Evolutionary conservation across 495 filamentous ascomycete genomes (phyloP).

Genomic region (Penicillium dipodomyicola): DNA sequence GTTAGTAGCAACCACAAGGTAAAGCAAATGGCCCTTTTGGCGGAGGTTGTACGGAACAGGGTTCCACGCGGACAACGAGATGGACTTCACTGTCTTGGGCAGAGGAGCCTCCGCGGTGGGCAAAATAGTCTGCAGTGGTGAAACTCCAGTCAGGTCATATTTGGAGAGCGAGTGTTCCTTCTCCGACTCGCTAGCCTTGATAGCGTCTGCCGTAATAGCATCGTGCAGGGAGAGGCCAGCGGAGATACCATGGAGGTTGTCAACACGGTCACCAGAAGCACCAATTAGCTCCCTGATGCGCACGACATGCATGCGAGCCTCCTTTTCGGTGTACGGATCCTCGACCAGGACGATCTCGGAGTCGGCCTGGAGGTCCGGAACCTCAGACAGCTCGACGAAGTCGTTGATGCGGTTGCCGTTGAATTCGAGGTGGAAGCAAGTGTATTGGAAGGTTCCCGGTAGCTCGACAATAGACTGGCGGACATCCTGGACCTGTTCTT

Average conservation of each 20-base stretch:
- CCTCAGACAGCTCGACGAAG: constrained; percentile 89
- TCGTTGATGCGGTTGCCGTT: constrained; percentile 86
- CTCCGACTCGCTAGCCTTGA: constrained; percentile 41
- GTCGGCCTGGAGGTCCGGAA: constrained; percentile 69
- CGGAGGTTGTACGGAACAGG: constrained; percentile 87
- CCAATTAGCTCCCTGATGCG: constrained; percentile 90
- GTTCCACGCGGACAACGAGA: constrained; percentile 92
- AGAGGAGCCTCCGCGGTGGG: constrained; percentile 60
- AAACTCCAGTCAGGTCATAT: constrained; percentile 72
- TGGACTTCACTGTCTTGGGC: constrained; percentile 85
- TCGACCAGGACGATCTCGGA: constrained; percentile 80
- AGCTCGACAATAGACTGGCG: constrained; percentile 94
- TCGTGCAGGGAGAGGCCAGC: constrained; percentile 90
- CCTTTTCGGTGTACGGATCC: constrained; percentile 98
- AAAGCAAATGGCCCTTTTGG: constrained; percentile 90
- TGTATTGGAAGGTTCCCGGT: constrained; percentile 92
- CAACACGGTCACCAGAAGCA: constrained; percentile 81
- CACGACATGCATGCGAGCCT: constrained; percentile 90
- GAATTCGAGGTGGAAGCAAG: constrained; percentile 96
- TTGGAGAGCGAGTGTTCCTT: constrained; percentile 57
- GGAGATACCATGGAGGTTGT: constrained; percentile 80
- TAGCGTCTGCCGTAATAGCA: constrained; percentile 54
- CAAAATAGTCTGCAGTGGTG: constrained; percentile 66
- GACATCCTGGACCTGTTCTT: constrained; percentile 97
- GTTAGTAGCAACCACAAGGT: constrained; percentile 80